These are phyloP conservation scores for Ophiocordyceps camponoti-rufipedis DNA, from an alignment of 2,329 filamentous ascomycete species.

Conservation along the genomic window DNA sequence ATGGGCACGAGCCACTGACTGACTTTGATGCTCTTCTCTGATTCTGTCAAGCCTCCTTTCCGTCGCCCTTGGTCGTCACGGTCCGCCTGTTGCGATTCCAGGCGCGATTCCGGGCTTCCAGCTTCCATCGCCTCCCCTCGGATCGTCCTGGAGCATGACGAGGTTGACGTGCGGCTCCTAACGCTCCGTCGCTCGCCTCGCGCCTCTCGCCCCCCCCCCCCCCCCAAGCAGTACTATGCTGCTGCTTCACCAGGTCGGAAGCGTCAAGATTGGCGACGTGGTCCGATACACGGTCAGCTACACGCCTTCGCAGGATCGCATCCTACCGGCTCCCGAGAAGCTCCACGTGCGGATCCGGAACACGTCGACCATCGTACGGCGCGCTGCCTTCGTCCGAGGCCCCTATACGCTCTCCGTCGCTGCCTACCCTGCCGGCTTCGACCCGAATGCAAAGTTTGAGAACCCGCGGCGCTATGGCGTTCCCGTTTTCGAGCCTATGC, in stretches of 20 bases:
- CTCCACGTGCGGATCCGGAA: slow-evolving; percentile 84
- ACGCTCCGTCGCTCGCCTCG: neutral
- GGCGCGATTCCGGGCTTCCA: too few relatives aligned
- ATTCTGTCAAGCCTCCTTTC: too few relatives aligned
- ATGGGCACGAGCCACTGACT: too few relatives aligned
- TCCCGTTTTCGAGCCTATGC: slow-evolving; percentile 87
- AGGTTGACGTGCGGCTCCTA: too few relatives aligned
- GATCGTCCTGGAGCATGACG: too few relatives aligned
- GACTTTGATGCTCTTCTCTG: too few relatives aligned
- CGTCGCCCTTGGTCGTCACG: too few relatives aligned
- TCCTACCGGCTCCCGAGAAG: slow-evolving; percentile 65
- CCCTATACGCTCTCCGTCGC: slow-evolving; percentile 83
- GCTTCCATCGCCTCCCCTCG: too few relatives aligned
- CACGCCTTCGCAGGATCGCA: slow-evolving; percentile 72
- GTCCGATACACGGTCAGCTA: slow-evolving; percentile 87
- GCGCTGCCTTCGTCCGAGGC: slow-evolving; percentile 90
- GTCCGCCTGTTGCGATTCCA: too few relatives aligned
- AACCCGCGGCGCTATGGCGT: slow-evolving; percentile 52
- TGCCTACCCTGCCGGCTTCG: slow-evolving; percentile 67
- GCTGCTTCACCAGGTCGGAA: slow-evolving; percentile 76
- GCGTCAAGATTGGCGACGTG: slow-evolving; percentile 85
- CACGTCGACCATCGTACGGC: slow-evolving; percentile 72
- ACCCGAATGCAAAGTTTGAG: slow-evolving; percentile 63
- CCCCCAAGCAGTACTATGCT: slow-evolving; percentile 40
- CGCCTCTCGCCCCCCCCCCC: neutral